Base-by-base conservation (phyloP, 176 grass and related monocot species). In the Carex littledalei region DNA sequence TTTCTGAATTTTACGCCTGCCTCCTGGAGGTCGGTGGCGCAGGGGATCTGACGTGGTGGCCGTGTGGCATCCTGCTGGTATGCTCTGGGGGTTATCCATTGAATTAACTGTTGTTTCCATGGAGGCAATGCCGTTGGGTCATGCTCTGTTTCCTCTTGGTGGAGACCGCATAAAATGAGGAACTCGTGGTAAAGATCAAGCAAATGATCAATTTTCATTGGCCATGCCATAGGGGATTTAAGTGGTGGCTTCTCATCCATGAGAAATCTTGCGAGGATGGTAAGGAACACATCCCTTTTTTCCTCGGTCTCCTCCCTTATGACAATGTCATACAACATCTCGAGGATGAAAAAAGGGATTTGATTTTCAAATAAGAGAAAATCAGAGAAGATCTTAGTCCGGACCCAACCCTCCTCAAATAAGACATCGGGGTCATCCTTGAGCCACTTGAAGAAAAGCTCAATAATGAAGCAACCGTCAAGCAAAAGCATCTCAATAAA, bases 401-500 rank as follows among this genome's bases (percentile, higher is more conserved):
- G 34, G 37, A 67, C 69, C 83, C 83, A 85, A 4, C 83, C 83
- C 31, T 70, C 67, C 29, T 34, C 75, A 67, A 70, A 85, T 8
- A 85, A 37, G 8, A 21, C 17, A 6, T 85, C 83, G 14, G 18
- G 67, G 20, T 85, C 83, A 20, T 62, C 50, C 7, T 75, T 55
- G 66, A 70, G 17, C 83, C 83, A 85, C 50, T 85, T 85, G 52
- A 85, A 72, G 66, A 75, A 43, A 14, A 85, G 55, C 47, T 85
- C 83, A 24, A 85, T 67, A 43, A 85, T 47, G 17, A 85, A 85
- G 22, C 83, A 86, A 3, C 84, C 84, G 11, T 76, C 71, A 5
- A 86, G 84, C 37, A 86, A 37, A 29, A 79, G 34, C 84, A 86
- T 86, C 84, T 86, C 18, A 35, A 86, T 32, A 32, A 86, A 78